These are phyloP conservation scores for Serendipita indica DNA, from an alignment of 768 basidiomycete species.

Conservation along the genomic window DNA sequence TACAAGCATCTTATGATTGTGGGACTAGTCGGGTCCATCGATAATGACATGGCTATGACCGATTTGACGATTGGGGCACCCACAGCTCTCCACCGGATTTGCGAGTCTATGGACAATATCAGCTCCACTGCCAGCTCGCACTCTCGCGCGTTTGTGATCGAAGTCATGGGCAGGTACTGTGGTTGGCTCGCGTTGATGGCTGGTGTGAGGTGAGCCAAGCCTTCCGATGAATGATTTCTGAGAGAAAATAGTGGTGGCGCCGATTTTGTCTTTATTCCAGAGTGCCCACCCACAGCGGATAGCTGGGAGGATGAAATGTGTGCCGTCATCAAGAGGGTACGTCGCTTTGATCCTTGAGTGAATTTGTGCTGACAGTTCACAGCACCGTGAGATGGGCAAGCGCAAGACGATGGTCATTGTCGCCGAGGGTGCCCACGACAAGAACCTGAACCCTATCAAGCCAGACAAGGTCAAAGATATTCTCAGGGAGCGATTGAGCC, in stretches of 20 bases:
- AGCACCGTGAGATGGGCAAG: slow-evolving; percentile 89
- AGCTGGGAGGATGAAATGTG: slow-evolving; percentile 94
- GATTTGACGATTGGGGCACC: slow-evolving; percentile 94
- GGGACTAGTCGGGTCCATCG: slow-evolving; percentile 97
- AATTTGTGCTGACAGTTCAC: neutral
- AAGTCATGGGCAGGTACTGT: slow-evolving; percentile 99
- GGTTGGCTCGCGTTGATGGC: slow-evolving; percentile 97
- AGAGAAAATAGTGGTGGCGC: slow-evolving; percentile 55
- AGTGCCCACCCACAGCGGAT: slow-evolving; percentile 60
- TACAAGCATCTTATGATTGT: slow-evolving; percentile 87
- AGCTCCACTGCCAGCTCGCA: slow-evolving; percentile 93
- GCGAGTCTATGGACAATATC: slow-evolving; percentile 96
- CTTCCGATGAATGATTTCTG: neutral
- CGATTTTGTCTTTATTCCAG: slow-evolving; percentile 96
- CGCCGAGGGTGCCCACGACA: slow-evolving; percentile 89
- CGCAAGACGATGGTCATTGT: slow-evolving; percentile 98
- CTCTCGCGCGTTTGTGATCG: slow-evolving; percentile 92
- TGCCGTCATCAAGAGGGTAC: slow-evolving; percentile 58
- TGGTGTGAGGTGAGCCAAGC: slow-evolving; percentile 55
- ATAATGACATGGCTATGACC: slow-evolving; percentile 98
- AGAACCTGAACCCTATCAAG: slow-evolving; percentile 76
- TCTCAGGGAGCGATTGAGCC: slow-evolving; percentile 66
- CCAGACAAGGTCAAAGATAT: slow-evolving; percentile 86
- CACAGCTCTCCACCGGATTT: slow-evolving; percentile 90
- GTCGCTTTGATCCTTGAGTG: slow-evolving; percentile 17